These are phyloP conservation scores for Cadophora malorum DNA, from an alignment of 2,329 filamentous ascomycete species.

Conservation along the genomic window DNA sequence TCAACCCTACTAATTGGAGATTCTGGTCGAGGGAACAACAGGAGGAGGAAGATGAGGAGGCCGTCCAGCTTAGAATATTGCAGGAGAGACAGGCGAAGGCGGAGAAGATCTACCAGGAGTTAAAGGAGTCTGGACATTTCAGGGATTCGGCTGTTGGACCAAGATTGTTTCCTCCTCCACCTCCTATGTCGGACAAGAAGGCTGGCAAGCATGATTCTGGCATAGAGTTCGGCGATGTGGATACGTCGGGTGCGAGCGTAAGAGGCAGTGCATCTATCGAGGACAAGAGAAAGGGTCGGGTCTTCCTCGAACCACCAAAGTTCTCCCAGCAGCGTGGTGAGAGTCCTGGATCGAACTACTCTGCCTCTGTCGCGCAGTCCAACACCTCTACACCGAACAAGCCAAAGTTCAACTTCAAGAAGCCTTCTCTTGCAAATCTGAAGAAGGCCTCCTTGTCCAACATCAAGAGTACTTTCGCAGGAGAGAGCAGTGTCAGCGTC, in stretches of 20 bases:
- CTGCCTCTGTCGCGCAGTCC: constrained; percentile 27
- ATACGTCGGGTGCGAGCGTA: constrained; percentile 19
- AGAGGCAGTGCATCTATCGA: constrained; percentile 30
- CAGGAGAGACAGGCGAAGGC: constrained; percentile 52
- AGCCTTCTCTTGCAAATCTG: constrained; percentile 36
- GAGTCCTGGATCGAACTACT: constrained; percentile 31
- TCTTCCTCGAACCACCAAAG: constrained; percentile 36
- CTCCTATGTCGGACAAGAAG: constrained; percentile 1
- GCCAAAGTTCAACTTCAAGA: constrained; percentile 36
- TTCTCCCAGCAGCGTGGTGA: constrained; percentile 19
- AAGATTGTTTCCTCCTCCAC: constrained; percentile 3
- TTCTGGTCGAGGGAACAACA: constrained; percentile 40
- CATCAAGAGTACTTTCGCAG: constrained; percentile 33
- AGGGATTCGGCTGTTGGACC: constrained; percentile 38
- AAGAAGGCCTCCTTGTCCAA: constrained; percentile 33
- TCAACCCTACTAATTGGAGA: constrained; percentile 60
- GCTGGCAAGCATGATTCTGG: constrained; percentile 42
- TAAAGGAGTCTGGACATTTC: constrained; percentile 58
- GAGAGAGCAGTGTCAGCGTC: constrained; percentile 22
- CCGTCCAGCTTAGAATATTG: constrained; percentile 51
- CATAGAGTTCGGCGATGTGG: constrained; percentile 34
- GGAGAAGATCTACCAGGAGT: constrained; percentile 57
- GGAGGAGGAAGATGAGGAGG: constrained; percentile 48
- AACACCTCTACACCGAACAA: constrained; percentile 31
- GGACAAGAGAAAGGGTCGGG: constrained; percentile 40